Evolutionary conservation across 2,329 filamentous ascomycete species (phyloP), one percentile per base, ranked within the genome.

Genomic region (Colletotrichum sp.): DNA sequence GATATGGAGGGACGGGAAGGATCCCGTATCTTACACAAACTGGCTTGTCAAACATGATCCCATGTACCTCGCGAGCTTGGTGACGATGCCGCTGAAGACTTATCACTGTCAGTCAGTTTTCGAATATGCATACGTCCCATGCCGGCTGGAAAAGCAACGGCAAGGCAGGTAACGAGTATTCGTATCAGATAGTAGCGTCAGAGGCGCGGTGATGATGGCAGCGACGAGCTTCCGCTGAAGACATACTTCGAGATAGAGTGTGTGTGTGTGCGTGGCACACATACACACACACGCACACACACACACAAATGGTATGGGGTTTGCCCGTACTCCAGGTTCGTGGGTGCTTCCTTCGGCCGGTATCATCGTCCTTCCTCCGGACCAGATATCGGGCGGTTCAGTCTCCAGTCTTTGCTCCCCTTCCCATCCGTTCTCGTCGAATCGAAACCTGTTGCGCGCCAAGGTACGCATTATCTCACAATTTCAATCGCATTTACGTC

Each of bases 401-500:
- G n/a, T 64, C 34, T 64, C 61, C 61, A 64, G 32, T 39, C 61
- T 64, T 39, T 39, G 10, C 15, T 15, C 30, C 61, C n/a, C 13
- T 48, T 67, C 30, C 32, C 32, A 36, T 30, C 39, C 32, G n/a
- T 64, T 43, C 6, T 39, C 36, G 30, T 63, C 30, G 57, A 24
- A 30, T 21, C 28, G 28, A 52, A 55, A 34, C 65, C 24, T 39
- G 43, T 32, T 43, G 9, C 12, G 52, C 59, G 59, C 60, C 24
- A 39, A 64, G 39, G 21, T 39, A 32, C 52, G 64, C 70, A 64
- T 34, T 52, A 32, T 48, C 43, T 68, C 70, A 75, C 59, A 75
- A 68, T 64, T 15, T 63, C 39, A 75, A 75, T 73, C 34, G 61
- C 39, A 52, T 72, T 72, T 43, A 39, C 32, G 59, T 55, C 21